Evolutionary conservation across 2,329 filamentous ascomycete genomes (phyloP).

Genomic region (Grosmannia serpens): DNA sequence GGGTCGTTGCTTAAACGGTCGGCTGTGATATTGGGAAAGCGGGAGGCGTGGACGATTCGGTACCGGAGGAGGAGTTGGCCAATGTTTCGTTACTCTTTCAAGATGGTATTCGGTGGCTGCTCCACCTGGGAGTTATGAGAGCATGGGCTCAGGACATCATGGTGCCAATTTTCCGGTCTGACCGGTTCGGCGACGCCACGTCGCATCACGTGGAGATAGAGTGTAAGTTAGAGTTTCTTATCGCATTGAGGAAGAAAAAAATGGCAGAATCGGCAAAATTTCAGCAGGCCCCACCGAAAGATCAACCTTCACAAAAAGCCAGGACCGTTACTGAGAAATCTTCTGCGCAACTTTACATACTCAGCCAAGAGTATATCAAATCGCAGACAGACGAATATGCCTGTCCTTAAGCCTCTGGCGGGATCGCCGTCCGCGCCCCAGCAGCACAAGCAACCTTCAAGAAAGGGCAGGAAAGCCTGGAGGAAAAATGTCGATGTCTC

Average conservation of each 20-base stretch:
- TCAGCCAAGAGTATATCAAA: neutral
- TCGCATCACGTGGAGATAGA: conserved; percentile 10
- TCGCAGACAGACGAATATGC: conserved; percentile 27
- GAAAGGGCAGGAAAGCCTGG: conserved; percentile 98
- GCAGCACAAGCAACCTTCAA: conserved; percentile 76
- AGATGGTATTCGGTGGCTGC: neutral
- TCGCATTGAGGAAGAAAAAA: neutral
- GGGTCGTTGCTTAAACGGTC: neutral
- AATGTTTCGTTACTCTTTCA: neutral
- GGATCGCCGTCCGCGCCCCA: conserved; percentile 53
- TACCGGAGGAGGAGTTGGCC: neutral
- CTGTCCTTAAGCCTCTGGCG: conserved; percentile 36
- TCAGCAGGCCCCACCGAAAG: neutral
- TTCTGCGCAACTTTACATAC: neutral
- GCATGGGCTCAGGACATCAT: neutral
- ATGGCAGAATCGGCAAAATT: neutral
- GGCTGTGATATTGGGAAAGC: neutral
- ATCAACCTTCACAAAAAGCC: neutral
- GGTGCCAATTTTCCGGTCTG: conserved; percentile 1
- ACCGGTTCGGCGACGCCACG: neutral
- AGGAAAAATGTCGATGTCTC: conserved; percentile 94
- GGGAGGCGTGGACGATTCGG: neutral
- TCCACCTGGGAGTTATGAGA: neutral
- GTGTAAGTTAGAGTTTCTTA: neutral
- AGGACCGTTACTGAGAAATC: neutral